Base-by-base conservation (phyloP, 495 filamentous ascomycete genomes). In the Choiromyces venosus region DNA sequence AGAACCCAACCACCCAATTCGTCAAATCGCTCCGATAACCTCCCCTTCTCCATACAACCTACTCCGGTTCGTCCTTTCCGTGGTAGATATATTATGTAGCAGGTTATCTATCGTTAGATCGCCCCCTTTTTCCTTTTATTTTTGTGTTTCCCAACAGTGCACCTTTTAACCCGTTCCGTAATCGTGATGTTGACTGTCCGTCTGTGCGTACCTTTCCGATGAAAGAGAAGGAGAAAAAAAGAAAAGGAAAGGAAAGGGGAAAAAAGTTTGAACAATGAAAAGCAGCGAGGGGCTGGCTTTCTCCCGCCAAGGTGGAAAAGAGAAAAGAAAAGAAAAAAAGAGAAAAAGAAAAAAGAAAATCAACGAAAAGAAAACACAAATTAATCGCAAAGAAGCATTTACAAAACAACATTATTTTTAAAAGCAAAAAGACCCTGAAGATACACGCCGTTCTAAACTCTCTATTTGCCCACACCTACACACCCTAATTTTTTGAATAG, bases 181-280 rank as follows among this genome's bases (percentile, higher is more conserved):
- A 81, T 74, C 78, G 78, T 75, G 52, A 61, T 29, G 21, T 14
- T 6, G 40, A 10, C 40, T 1, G 5, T 18, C 19, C 40, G 25
- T 29, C 25, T 33, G 25, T 61, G 4, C 12, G 4, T 3, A 33
- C 52, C 25, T 33, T 33, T 33, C 25, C 21, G 44, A 21, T n/a
- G 8, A 52, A 19, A 10, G 44, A 7, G 44, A 6, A 18, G 40
- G 12, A 21, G 12, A 18, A 21, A 52, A n/a, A 10, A 4, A 12
- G 10, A 84, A 84, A 84, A 82, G 81, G 79, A 84, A 81, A 80
- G 69, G 80, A 83, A 76, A 74, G 77, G 76, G 61, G 67, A 68
- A 71, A 65, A 76, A 74, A 67, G 69, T 67, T 68, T 72, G 64
- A 69, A 68, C 52, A 68, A 75, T 79, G 73, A 77, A 72, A 73